Conservation (phyloP, 805 yeast genomes). For the Candida saitoana region DNA sequence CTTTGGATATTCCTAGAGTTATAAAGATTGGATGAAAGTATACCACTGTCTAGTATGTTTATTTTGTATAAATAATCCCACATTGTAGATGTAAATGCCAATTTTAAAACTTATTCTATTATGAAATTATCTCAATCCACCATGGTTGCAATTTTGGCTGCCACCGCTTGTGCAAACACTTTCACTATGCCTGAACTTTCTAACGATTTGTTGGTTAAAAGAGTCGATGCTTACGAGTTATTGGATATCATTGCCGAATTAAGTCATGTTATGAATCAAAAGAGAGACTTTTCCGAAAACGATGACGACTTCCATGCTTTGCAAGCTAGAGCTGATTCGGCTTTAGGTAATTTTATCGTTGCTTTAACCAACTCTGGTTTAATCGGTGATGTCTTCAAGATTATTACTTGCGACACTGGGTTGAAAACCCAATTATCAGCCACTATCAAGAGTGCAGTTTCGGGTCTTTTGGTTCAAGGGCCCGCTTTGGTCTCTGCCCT, state of each 20-base stretch:
- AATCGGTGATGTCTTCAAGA: slow-evolving; percentile 30
- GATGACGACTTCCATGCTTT: slow-evolving; percentile 24
- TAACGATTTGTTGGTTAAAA: slow-evolving; percentile 26
- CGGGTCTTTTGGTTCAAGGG: slow-evolving; percentile 34
- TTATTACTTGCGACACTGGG: slow-evolving; percentile 30
- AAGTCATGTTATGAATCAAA: slow-evolving; percentile 24
- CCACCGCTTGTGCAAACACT: slow-evolving; percentile 34
- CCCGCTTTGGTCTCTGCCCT: slow-evolving; percentile 39
- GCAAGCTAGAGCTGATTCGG: slow-evolving; percentile 32
- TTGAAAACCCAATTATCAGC: slow-evolving; percentile 21
- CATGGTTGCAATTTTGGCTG: slow-evolving; percentile 36
- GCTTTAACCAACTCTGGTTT: slow-evolving; percentile 39
- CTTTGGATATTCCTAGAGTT: background rate
- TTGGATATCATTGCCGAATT: slow-evolving; percentile 31
- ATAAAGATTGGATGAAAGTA: too few species aligned
- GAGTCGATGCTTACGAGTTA: slow-evolving; percentile 32
- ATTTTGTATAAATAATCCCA: too few species aligned
- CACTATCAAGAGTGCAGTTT: slow-evolving; percentile 28
- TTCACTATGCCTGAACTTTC: slow-evolving; percentile 24
- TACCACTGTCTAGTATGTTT: too few species aligned
- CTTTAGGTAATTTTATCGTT: slow-evolving; percentile 31
- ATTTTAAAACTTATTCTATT: too few species aligned
- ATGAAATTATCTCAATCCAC: slow-evolving; percentile 42
- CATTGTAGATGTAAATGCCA: too few species aligned
- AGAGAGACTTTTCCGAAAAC: slow-evolving; percentile 32